These are phyloP conservation scores for Blastocystis hominis DNA, from an alignment of 352 stramenopile genomes.

Conservation along the genomic window DNA sequence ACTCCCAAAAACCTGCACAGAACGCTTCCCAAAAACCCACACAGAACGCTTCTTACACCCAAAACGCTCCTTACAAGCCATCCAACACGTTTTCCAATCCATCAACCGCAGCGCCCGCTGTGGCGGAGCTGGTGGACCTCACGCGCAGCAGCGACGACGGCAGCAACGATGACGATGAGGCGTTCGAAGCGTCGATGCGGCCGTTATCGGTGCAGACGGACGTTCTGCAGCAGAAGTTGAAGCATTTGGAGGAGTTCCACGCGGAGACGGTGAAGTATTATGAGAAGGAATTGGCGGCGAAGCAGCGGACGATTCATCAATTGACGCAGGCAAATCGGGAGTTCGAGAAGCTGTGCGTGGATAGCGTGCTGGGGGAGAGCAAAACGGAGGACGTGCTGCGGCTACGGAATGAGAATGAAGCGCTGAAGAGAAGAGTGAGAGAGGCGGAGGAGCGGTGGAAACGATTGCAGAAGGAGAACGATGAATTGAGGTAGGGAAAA, in stretches of 20 bases:
- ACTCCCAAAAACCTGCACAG: no score
- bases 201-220: not conserved
- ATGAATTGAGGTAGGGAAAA: not conserved
- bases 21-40: no score
- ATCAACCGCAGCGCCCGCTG: no score
- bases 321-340: constrained; percentile 46
- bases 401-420: constrained; percentile 12
- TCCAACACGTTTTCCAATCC: no score
- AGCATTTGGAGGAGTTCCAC: constrained; percentile 49
- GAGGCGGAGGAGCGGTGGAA: not conserved
- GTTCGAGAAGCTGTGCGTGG: constrained; percentile 39
- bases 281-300: constrained; percentile 43
- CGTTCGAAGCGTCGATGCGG: not conserved
- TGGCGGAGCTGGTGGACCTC: no score
- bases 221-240: not conserved
- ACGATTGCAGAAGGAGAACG: constrained; percentile 32
- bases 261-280: constrained; percentile 23
- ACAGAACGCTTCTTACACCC: no score
- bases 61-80: no score
- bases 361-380: not conserved
- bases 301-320: constrained; percentile 18
- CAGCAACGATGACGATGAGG: not conserved
- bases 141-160: not conserved
- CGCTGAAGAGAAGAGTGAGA: not conserved
- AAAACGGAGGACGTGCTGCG: not conserved